These are phyloP conservation scores for Candida tammaniensis DNA, from an alignment of 805 yeast species.

Conservation along the genomic window DNA sequence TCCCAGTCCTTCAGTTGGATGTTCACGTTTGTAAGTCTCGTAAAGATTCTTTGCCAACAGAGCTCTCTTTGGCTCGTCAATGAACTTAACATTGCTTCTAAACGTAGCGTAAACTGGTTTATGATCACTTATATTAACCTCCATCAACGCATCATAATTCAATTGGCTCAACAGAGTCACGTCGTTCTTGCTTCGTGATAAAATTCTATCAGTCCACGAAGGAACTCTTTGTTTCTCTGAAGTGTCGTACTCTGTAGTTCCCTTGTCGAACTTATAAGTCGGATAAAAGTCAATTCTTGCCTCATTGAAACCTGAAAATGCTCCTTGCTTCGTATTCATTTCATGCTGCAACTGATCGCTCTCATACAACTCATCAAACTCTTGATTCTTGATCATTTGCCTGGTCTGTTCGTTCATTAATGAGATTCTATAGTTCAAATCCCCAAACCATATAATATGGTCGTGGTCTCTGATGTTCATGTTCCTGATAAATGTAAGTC, in stretches of 20 bases:
- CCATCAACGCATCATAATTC: constrained; percentile 64
- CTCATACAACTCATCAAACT: constrained; percentile 51
- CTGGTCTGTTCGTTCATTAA: constrained; percentile 75
- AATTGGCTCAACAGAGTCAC: constrained; percentile 47
- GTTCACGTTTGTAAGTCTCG: constrained; percentile 26
- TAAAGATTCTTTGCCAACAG: constrained; percentile 27
- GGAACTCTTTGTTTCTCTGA: constrained; percentile 93
- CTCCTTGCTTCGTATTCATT: constrained; percentile 60
- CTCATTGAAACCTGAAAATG: constrained; percentile 76
- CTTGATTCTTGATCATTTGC: constrained; percentile 43
- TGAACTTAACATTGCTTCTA: constrained; percentile 58
- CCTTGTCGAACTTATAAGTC: constrained; percentile 89
- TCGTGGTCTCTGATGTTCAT: constrained; percentile 73
- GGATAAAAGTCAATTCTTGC: constrained; percentile 76
- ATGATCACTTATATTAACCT: constrained; percentile 75
- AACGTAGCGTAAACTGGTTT: constrained; percentile 88
- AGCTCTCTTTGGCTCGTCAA: constrained; percentile 45
- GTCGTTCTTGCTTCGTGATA: constrained; percentile 50
- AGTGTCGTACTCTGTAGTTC: constrained; percentile 75
- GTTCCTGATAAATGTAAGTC: constrained; percentile 77
- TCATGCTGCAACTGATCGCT: constrained; percentile 79
- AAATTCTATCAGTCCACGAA: constrained; percentile 92
- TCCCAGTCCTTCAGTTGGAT: constrained; percentile 16
- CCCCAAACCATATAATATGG: constrained; percentile 90
- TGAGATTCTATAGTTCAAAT: constrained; percentile 79